Evolutionary conservation across 345 rosid species (phyloP), one percentile per base, ranked within the genome.

Genomic region (Capsella bursapastoris): DNA sequence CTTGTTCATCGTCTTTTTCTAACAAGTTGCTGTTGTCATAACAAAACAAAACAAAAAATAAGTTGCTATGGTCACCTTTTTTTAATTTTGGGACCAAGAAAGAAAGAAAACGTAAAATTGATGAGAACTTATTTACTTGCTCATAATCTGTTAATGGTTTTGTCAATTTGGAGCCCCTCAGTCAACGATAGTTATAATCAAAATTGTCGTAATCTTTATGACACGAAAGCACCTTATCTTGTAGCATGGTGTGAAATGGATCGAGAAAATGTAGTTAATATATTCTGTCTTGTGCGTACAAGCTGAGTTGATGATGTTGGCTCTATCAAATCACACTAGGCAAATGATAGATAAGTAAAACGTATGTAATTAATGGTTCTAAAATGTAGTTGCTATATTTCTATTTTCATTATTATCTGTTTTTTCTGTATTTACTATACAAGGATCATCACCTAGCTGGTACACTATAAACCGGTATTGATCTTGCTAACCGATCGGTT

Each of bases 1-100:
- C 68, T 40, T 59, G 62, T 74, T 10, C 61, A 16, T 74, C 68
- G 68, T 74, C 73, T 58, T 58, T 64, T 74, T 38, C 62, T 66
- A 32, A 68, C 79, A 67, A 75, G 47, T 75, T 67, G 73, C 18
- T 47, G 16, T 38, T 57, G 45, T 57, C 66, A n/a, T 9, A 32
- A 32, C 5, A 32, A 32, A 37, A 37, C 6, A 37, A 37, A 37
- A 37, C 2, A 5, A 2, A 9, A 22, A 22, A 22, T 22, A 22
- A 22, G 25, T 22, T 22, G 45, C 5, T 41, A 9, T 41, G 2
- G 45, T 9, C 5, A 11, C 25, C n/a, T 5, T 16, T 49, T 16
- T 49, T n/a, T 16, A 16, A 16, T 18, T 18, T 18, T 18, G 55
- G 29, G 55, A 49, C 55, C 55, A 11, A 49, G 27, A 49, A 18